Base-by-base conservation (phyloP, 768 basidiomycete genomes). In the Termitomyces sp. region DNA sequence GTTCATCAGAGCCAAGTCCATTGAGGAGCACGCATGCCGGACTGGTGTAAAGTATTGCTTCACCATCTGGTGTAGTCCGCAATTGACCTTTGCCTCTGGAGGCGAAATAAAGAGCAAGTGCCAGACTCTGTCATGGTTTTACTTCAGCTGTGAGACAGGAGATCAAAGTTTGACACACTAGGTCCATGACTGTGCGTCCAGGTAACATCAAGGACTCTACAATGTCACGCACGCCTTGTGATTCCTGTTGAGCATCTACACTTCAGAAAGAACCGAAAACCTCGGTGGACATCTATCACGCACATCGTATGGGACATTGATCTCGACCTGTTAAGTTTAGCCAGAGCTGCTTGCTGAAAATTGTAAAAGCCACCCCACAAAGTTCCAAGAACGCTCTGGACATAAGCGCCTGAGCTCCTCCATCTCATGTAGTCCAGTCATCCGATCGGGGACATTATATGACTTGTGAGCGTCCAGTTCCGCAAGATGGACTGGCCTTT, bases 1-100 rank as follows among this genome's bases (percentile, higher is more conserved):
- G 77, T 67, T 99, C 97, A 66, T 99, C 97, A 1, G 97, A 91
- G 0, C 97, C 97, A 7, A 99, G 75, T 1, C 97, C 97, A 60
- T 85, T 95, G 26, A 99, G 73, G 9, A 98, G 73, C 0, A 98
- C 94, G 44, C 83, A 81, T 0, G 97, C 93, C 8, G 77, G 69
- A 60, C 89, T 94, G 0, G 72, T 78, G 70, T 97, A 96, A 7
- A 75, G 72, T 19, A 64, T 63, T 3, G 78, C 69, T 4, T 74
- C 66, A 1, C 71, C 68, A n/a, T 67, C 71, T 1, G 66, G 59
- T 12, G 65, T 50, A 11, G 62, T 62, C 33, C 79, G 76, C 0
- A 90, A 64, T 49, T 78, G 73, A 1, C 97, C 96, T 35, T 72
- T 64, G 0, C 91, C 94, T 44, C 87, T 78, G 5, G 96, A 89